These are phyloP conservation scores for Allium cepa DNA, from an alignment of 106 monocot species.

Conservation along the genomic window DNA sequence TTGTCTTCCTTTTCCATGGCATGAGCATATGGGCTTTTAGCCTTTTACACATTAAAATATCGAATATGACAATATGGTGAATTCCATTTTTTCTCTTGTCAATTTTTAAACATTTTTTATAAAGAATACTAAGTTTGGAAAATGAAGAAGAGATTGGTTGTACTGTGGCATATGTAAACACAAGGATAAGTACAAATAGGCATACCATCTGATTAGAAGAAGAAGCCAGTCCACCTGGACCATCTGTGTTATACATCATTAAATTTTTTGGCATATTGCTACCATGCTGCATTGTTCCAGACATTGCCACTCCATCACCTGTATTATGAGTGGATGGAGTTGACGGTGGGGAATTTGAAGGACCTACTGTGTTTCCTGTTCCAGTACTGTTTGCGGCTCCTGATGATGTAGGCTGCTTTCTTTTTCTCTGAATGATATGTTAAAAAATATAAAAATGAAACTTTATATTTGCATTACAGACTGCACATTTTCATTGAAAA, in stretches of 20 bases:
- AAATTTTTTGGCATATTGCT: conserved; percentile 66
- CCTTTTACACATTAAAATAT: not conserved
- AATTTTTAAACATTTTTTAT: not conserved
- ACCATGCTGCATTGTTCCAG: conserved; percentile 61
- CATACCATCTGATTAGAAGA: conserved; percentile 94
- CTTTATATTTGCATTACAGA: too few species aligned
- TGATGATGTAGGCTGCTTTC: conserved; percentile 80
- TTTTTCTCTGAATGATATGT: conserved; percentile 55
- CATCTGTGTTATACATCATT: conserved; percentile 80
- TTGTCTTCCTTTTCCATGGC: not conserved
- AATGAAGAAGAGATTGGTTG: not conserved
- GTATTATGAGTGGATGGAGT: conserved; percentile 93
- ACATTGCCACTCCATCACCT: conserved; percentile 61
- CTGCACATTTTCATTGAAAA: too few species aligned
- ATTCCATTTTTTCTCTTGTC: not conserved
- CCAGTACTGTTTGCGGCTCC: conserved; percentile 95
- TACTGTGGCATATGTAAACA: not conserved
- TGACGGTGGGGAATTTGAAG: conserved; percentile 84
- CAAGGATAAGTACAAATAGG: not conserved
- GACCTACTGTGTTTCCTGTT: conserved; percentile 86
- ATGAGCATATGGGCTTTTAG: not conserved
- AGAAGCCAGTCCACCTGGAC: conserved; percentile 68
- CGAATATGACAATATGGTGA: not conserved
- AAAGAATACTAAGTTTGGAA: not conserved
- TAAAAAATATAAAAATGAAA: conserved; percentile 10